Base-by-base conservation (phyloP, 306 rosid species). In the Sechiopsis laciniata region DNA sequence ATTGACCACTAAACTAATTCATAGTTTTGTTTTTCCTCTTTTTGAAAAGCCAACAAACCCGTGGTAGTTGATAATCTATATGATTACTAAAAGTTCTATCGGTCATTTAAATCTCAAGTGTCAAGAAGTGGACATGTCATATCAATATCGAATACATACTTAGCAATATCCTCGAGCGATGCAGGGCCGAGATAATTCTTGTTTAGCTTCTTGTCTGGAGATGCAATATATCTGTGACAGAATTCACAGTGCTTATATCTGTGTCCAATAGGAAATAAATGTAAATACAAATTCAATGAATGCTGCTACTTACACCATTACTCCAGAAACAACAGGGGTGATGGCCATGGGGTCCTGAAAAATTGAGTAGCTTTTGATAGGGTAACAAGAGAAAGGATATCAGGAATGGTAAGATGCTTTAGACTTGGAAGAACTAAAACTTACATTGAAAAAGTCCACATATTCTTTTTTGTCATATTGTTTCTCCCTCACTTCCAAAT, bases 401-500 rank as follows among this genome's bases (percentile, higher is more conserved):
- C 56, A 67, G 48, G 53, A 42, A 65, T 35, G 56, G 6, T 67
- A 19, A 17, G 40, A 17, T 3, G 52, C 53, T 40, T 9, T 46
- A 46, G 59, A 53, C 66, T 71, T 40, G 62, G 32, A 48, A 57
- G 55, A 53, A 52, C 19, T 32, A 75, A 61, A 55, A 86, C 98
- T 93, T 85, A 87, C 96, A 20, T 91, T 84, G 83, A 83, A 93
- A 80, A 90, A 65, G 78, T 93, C 91, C 22, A 88, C 63, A 74
- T 93, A 88, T 63, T 80, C 94, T 84, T 90, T 87, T 81, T 82
- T 70, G 84, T 94, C 97, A 29, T 89, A 89, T 83, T 89, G 97
- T 84, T 94, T 94, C 87, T 94, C 97, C 82, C 98, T 83, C 79
- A 86, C 98, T 80, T 87, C 98, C 48, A 94, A 83, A 83, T 90